phyloP scores from a whole-genome alignment of 352 stramenopile species.

The Phytophthora palmivora region DNA sequence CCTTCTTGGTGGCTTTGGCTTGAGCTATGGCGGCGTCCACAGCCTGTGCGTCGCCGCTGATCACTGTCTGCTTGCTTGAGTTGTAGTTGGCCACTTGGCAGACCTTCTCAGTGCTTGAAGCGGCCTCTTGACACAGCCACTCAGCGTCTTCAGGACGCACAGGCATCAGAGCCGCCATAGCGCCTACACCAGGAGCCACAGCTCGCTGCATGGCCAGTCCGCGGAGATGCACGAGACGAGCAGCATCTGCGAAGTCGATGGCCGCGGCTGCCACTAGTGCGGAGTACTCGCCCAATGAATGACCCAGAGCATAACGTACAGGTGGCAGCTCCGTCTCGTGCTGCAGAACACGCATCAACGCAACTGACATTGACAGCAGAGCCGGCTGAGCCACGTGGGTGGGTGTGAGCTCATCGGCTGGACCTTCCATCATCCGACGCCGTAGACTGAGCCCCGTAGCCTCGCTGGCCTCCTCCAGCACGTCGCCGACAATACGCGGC shows the following conservation, averaged over 20 bases:
- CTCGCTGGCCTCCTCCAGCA: slow-evolving; percentile 85
- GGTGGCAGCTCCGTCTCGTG: slow-evolving; percentile 56
- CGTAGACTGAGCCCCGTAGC: slow-evolving; percentile 64
- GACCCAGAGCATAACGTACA: slow-evolving; percentile 65
- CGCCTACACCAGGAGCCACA: slow-evolving; percentile 54
- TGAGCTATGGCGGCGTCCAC: slow-evolving; percentile 61
- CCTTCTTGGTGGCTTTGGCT: slow-evolving; percentile 74
- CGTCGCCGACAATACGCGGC: slow-evolving; percentile 55
- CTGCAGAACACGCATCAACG: slow-evolving; percentile 76
- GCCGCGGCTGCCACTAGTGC: slow-evolving; percentile 75
- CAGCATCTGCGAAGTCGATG: slow-evolving; percentile 72
- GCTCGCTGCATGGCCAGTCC: slow-evolving; percentile 77
- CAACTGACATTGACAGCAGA: slow-evolving; percentile 81
- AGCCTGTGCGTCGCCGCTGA: slow-evolving; percentile 66
- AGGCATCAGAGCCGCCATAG: slow-evolving; percentile 86
- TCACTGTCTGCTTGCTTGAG: slow-evolving; percentile 87
- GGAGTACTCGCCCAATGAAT: slow-evolving; percentile 90
- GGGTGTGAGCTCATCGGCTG: slow-evolving; percentile 65
- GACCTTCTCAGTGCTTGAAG: slow-evolving; percentile 41
- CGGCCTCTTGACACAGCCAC: slow-evolving; percentile 56
- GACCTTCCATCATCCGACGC: slow-evolving; percentile 66
- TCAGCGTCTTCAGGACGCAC: slow-evolving; percentile 58
- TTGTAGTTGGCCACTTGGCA: slow-evolving; percentile 92
- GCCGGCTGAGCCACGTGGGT: slow-evolving; percentile 83
- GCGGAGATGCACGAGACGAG: slow-evolving; percentile 73